Conservation (phyloP, 2,329 filamentous ascomycete species). For the Neurospora sp. region DNA sequence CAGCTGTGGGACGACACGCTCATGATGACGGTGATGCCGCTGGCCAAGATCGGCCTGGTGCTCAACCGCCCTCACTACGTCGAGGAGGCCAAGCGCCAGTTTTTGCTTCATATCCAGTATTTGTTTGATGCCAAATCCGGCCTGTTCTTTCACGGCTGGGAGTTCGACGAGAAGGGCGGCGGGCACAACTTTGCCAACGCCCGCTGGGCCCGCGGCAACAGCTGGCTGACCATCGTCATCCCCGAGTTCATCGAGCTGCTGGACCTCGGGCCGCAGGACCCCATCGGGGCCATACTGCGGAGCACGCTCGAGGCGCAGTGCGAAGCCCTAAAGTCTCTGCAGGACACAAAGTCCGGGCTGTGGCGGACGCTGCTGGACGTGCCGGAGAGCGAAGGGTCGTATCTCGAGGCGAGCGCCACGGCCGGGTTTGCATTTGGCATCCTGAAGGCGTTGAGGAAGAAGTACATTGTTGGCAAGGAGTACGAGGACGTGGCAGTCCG, state of each 20-base stretch:
- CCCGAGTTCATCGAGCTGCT: slow-evolving; percentile 71
- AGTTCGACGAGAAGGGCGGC: slow-evolving; percentile 42
- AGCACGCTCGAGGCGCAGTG: slow-evolving; percentile 61
- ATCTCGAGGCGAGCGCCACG: slow-evolving; percentile 67
- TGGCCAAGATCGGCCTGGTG: slow-evolving; percentile 69
- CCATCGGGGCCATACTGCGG: slow-evolving; percentile 48
- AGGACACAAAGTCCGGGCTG: slow-evolving; percentile 47
- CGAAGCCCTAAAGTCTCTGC: slow-evolving; percentile 50
- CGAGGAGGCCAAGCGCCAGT: slow-evolving; percentile 68
- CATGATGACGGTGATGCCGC: slow-evolving; percentile 78
- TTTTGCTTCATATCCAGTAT: slow-evolving; percentile 69
- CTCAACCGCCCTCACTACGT: slow-evolving; percentile 63
- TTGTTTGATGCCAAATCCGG: slow-evolving; percentile 63
- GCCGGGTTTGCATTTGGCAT: slow-evolving; percentile 76
- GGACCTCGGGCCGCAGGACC: slow-evolving; percentile 50
- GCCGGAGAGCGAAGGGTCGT: slow-evolving; percentile 56
- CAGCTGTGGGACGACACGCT: slow-evolving; percentile 80
- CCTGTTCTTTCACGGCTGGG: slow-evolving; percentile 77
- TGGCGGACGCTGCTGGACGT: slow-evolving; percentile 70
- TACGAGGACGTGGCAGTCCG: slow-evolving; percentile 53
- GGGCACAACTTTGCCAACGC: slow-evolving; percentile 48
- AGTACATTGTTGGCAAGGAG: slow-evolving; percentile 51
- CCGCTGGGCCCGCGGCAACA: slow-evolving; percentile 52
- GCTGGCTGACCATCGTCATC: slow-evolving; percentile 75
- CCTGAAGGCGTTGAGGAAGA: slow-evolving; percentile 60